Base-by-base conservation (phyloP, 306 rosid species). In the Nissolia schottii region DNA sequence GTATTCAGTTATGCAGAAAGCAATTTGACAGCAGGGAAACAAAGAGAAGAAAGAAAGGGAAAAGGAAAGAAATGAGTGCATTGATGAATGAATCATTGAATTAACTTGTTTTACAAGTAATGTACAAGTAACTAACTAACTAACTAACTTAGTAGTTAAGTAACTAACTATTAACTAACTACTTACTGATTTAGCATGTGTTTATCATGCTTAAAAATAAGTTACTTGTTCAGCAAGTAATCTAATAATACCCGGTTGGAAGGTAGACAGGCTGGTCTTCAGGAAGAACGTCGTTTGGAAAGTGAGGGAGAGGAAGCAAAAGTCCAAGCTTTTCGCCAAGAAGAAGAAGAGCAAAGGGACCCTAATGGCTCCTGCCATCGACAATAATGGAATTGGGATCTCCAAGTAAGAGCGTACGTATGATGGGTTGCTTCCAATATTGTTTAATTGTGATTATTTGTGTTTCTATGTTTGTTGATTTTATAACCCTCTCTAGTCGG, bases 201-300 rank as follows among this genome's bases (percentile, higher is more conserved):
- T n/a, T n/a, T n/a, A n/a, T n/a, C n/a, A n/a, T n/a, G n/a, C n/a
- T n/a, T n/a, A n/a, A n/a, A n/a, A n/a, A n/a, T n/a, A n/a, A n/a
- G n/a, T n/a, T n/a, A n/a, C n/a, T n/a, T n/a, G n/a, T n/a, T n/a
- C n/a, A n/a, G n/a, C n/a, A n/a, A n/a, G n/a, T n/a, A n/a, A n/a
- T n/a, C n/a, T n/a, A n/a, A n/a, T n/a, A n/a, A n/a, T 70, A 12
- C 73, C 79, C 5, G 71, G 64, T 2, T 94, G 97, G 98, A 94
- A 94, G 82, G 78, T 86, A 31, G 96, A 91, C 31, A 94, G 85
- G 79, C 62, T 89, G 16, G 89, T 91, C 59, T 94, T 87, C 81
- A 81, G 96, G 75, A 91, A 85, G 64, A 85, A 83, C 32, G 85
- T 60, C 38, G 85, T 87, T 48, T 94, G 98, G 98, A 90, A 89